A percentile compares a stretch with the other conserved stretches of the same genome.
phyloP scores from a whole-genome alignment of 2,329 filamentous ascomycete species.

The Colletotrichum scovillei region DNA sequence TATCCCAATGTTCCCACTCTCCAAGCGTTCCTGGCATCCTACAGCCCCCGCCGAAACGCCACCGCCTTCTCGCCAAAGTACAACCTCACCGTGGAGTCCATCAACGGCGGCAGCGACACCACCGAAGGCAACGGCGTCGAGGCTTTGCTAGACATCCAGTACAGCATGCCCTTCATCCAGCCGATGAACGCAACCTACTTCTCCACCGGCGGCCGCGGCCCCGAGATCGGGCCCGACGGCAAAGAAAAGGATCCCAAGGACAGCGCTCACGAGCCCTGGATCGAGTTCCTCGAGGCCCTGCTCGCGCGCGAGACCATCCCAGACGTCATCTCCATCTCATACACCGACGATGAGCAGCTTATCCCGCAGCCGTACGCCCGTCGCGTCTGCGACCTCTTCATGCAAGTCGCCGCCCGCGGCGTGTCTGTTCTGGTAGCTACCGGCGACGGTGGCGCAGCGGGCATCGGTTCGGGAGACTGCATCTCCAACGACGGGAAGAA shows the following conservation, averaged over 20 bases:
- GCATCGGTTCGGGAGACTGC: slow-evolving; percentile 46
- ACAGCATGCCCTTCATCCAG: slow-evolving; percentile 23
- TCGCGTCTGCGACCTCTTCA: slow-evolving; percentile 45
- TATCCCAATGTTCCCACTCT: slow-evolving; percentile 15
- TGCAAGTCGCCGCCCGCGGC: slow-evolving; percentile 46
- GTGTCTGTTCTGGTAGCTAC: slow-evolving; percentile 42
- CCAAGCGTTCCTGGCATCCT: slow-evolving; percentile 13
- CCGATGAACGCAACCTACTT: slow-evolving; percentile 17
- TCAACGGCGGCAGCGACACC: slow-evolving; percentile 9
- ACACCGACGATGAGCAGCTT: slow-evolving; percentile 48
- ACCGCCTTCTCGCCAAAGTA: slow-evolving; percentile 23
- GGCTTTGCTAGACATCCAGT: slow-evolving; percentile 9
- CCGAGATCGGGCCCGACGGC: background rate
- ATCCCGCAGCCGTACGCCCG: slow-evolving; percentile 44
- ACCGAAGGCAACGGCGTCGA: slow-evolving; percentile 1
- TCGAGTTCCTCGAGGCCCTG: slow-evolving; percentile 43
- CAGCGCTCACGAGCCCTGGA: slow-evolving; percentile 45
- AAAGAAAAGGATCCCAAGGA: background rate
- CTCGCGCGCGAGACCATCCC: slow-evolving; percentile 42
- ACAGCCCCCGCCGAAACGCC: slow-evolving; percentile 30
- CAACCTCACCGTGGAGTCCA: slow-evolving; percentile 10
- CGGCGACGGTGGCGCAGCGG: slow-evolving; percentile 43
- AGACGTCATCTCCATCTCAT: slow-evolving; percentile 49
- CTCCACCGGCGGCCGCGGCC: slow-evolving; percentile 23
- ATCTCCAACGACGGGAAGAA: slow-evolving; percentile 67